Evolutionary conservation across 371 early-diverging fungal genomes (phyloP).

Genomic region (Rhizopus sp.): DNA sequence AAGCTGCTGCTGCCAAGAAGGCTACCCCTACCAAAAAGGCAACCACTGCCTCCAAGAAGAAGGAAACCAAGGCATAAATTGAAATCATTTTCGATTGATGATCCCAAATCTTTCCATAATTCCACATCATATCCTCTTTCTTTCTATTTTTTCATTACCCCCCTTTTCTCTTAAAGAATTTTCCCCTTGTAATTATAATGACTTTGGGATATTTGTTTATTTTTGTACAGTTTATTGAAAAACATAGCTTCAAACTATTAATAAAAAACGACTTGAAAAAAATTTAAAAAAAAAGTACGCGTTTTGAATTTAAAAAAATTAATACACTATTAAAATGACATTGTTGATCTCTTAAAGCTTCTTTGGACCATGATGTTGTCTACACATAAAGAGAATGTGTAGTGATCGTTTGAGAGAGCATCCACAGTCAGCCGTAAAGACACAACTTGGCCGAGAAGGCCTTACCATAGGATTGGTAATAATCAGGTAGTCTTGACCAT

Average conservation of each 20-base stretch:
- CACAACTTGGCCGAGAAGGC: too few relatives aligned
- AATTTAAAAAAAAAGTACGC: neutral
- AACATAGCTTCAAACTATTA: neutral
- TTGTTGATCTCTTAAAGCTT: too few relatives aligned
- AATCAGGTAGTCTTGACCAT: too few relatives aligned
- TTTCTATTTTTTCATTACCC: constrained; percentile 1
- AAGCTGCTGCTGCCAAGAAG: constrained; percentile 54
- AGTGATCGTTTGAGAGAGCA: too few relatives aligned
- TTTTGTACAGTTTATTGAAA: constrained; percentile 20
- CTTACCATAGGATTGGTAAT: too few relatives aligned
- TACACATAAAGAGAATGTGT: too few relatives aligned
- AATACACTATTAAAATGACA: too few relatives aligned
- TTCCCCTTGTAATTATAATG: constrained; percentile 10
- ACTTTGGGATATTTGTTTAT: constrained; percentile 10
- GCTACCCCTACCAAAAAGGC: constrained; percentile 40
- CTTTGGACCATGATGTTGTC: too few relatives aligned
- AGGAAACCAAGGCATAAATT: constrained; percentile 20
- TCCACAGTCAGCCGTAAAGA: too few relatives aligned
- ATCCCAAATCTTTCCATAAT: neutral
- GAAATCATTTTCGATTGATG: neutral
- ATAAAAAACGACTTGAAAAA: neutral
- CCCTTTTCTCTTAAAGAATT: constrained; percentile 7
- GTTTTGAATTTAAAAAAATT: neutral
- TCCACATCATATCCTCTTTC: neutral
- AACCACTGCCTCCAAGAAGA: constrained; percentile 27